Percentiles rank a stretch among this genome's conserved stretches.
Evolutionary conservation across 2,329 filamentous ascomycete species (phyloP).

Genomic region (Colletotrichum acutatum): DNA sequence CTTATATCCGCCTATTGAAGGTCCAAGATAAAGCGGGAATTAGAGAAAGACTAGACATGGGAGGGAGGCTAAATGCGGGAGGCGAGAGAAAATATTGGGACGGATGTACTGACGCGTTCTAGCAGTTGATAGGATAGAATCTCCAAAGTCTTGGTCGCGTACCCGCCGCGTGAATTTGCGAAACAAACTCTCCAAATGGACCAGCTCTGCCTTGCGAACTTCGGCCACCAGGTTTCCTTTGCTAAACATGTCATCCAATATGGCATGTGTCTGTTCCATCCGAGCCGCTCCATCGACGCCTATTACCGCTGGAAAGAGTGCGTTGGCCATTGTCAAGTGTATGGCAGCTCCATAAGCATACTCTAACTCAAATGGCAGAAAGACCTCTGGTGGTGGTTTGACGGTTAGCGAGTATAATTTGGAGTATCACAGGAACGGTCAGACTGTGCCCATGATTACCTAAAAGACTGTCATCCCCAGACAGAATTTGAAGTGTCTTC

Average conservation of each 20-base stretch:
- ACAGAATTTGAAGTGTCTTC: slow-evolving; percentile 52
- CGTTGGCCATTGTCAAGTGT: slow-evolving; percentile 49
- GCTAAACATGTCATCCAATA: slow-evolving; percentile 47
- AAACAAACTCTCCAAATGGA: slow-evolving; percentile 43
- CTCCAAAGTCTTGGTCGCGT: slow-evolving; percentile 42
- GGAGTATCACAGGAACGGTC: too few relatives aligned
- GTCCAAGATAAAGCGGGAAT: too few relatives aligned
- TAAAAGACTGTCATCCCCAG: slow-evolving; percentile 43
- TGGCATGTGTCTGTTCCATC: slow-evolving; percentile 39
- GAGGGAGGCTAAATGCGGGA: too few relatives aligned
- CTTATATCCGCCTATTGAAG: too few relatives aligned
- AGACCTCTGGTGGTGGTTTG: slow-evolving; percentile 43
- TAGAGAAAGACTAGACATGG: too few relatives aligned
- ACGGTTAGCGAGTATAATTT: not conserved
- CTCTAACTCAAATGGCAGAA: slow-evolving; percentile 51
- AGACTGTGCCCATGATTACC: slow-evolving; percentile 45
- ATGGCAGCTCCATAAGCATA: slow-evolving; percentile 49
- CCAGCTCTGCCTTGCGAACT: slow-evolving; percentile 47
- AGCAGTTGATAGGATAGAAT: slow-evolving; percentile 21
- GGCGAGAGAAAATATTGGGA: too few relatives aligned
- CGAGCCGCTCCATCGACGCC: slow-evolving; percentile 41
- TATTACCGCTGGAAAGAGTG: slow-evolving; percentile 45
- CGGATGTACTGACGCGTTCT: too few relatives aligned
- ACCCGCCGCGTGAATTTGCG: slow-evolving; percentile 40
- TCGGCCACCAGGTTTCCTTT: slow-evolving; percentile 47